phyloP scores from a whole-genome alignment of 495 filamentous ascomycete species.

The Daldinia concentrica region DNA sequence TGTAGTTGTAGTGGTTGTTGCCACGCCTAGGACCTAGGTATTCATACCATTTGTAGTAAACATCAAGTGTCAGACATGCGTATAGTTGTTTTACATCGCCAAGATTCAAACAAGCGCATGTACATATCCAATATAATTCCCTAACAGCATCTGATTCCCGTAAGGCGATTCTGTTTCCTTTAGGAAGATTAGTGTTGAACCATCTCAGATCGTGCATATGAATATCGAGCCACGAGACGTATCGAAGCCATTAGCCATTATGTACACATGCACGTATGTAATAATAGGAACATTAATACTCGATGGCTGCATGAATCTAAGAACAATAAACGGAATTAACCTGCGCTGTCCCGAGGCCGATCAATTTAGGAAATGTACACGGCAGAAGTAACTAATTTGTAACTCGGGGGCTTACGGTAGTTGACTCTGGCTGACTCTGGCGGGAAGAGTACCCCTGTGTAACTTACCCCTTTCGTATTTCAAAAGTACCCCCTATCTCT shows the following conservation, averaged over 20 bases:
- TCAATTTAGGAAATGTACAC: neutral
- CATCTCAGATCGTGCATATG: neutral
- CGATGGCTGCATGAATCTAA: neutral
- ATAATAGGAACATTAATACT: neutral
- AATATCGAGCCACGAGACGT: neutral
- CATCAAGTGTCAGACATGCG: neutral
- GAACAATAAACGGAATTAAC: neutral
- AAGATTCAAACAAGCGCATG: neutral
- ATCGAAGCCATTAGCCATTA: neutral
- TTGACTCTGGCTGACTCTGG: neutral
- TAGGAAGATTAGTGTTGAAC: neutral
- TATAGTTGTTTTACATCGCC: neutral
- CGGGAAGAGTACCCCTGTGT: neutral
- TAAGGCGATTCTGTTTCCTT: neutral
- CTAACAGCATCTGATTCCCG: neutral
- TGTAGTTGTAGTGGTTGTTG: no score
- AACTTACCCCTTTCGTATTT: slow-evolving; percentile 2
- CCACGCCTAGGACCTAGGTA: no score
- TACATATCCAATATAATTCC: neutral
- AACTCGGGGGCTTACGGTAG: neutral
- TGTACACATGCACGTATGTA: neutral
- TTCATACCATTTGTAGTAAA: no score
- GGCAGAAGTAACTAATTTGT: neutral
- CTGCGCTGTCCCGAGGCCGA: neutral
- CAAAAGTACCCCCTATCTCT: neutral